A percentile compares a stretch with the other conserved stretches of the same genome.
These are phyloP conservation scores for Rhazya stricta DNA, from an alignment of 257 asterid genomes.

Conservation along the genomic window DNA sequence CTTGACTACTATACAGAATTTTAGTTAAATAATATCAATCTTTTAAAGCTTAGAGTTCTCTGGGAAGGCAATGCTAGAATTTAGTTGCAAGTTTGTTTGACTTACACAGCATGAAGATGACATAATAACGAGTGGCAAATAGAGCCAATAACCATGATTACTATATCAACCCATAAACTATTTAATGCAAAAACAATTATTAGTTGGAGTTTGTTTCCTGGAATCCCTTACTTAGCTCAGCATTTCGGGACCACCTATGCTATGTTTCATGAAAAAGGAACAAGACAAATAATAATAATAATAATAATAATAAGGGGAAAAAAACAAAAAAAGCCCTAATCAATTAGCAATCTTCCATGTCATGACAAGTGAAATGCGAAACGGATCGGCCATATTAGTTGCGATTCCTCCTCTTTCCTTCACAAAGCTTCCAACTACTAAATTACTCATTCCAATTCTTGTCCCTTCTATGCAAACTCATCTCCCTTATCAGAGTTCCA, in stretches of 20 bases:
- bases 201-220: not conserved
- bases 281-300: not conserved
- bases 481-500: slow-evolving; percentile 17
- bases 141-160: too few relatives aligned
- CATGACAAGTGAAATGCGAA: not conserved
- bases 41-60: too few relatives aligned
- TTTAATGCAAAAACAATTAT: too few relatives aligned
- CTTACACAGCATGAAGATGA: too few relatives aligned
- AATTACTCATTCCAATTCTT: slow-evolving; percentile 15
- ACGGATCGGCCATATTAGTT: not conserved
- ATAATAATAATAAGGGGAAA: too few relatives aligned
- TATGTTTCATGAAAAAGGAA: not conserved
- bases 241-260: not conserved
- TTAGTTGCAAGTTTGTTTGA: too few relatives aligned
- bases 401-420: slow-evolving; percentile 1
- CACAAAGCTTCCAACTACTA: slow-evolving; percentile 5
- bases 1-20: too few relatives aligned
- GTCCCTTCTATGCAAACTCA: slow-evolving; percentile 8
- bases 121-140: too few relatives aligned
- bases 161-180: too few relatives aligned
- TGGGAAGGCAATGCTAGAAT: too few relatives aligned
- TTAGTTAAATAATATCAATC: too few relatives aligned
- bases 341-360: not conserved
- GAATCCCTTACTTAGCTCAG: not conserved
- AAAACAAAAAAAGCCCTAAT: not conserved